phyloP scores from a whole-genome alignment of 352 stramenopile species.

The Bremia lactucae region DNA sequence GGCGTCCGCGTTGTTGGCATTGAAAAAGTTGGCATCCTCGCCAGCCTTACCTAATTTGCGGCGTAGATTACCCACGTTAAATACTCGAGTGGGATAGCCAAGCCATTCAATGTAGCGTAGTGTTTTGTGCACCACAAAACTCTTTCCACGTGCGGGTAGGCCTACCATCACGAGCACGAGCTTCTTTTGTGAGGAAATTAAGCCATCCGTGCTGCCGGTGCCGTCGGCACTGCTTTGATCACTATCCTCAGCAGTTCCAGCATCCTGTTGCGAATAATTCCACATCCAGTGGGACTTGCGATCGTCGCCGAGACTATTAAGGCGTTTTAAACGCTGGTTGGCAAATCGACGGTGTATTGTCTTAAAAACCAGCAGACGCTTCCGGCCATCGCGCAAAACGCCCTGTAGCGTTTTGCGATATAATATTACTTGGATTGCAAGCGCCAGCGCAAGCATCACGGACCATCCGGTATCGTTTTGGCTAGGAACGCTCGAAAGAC shows the following conservation, averaged over 20 bases:
- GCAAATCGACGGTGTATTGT: conserved; percentile 69
- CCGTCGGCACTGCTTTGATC: conserved; percentile 25
- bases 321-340: conserved; percentile 56
- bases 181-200: conserved; percentile 77
- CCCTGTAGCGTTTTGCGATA: conserved; percentile 44
- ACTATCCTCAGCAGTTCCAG: conserved; percentile 17
- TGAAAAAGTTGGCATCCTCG: conserved; percentile 86
- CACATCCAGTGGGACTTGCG: conserved; percentile 75
- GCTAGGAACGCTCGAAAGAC: conserved; percentile 5
- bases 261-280: conserved; percentile 21
- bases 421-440: conserved; percentile 34
- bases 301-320: conserved; percentile 52
- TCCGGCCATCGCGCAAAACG: conserved; percentile 29
- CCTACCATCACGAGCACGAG: conserved; percentile 90
- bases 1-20: conserved; percentile 77
- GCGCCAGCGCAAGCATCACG: conserved; percentile 19
- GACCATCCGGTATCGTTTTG: conserved; percentile 17
- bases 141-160: conserved; percentile 91
- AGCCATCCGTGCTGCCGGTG: conserved; percentile 23
- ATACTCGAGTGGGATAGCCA: conserved; percentile 85
- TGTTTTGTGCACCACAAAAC: conserved; percentile 91
- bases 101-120: conserved; percentile 90
- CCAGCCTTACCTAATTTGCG: conserved; percentile 63
- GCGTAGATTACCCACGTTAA: conserved; percentile 92
- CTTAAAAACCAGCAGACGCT: conserved; percentile 51